Evolutionary conservation across 768 basidiomycete genomes (phyloP).

Genomic region (Cystofilobasidium bisporidii): DNA sequence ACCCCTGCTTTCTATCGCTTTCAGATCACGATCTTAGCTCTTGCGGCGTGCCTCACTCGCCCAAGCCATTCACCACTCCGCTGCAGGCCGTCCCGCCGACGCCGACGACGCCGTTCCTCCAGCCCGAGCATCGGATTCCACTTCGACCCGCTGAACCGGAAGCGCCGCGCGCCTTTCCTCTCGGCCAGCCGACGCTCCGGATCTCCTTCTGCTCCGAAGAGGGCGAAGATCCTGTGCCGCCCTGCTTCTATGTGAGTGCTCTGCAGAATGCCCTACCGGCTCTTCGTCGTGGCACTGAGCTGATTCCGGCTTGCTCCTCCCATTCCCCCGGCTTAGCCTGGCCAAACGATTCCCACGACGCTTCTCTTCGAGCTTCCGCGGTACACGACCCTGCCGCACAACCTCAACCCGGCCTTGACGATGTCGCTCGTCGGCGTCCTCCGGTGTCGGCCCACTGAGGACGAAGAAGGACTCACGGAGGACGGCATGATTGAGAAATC

Average conservation of each 20-base stretch:
- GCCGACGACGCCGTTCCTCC: neutral
- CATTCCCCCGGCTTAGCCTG: conserved; percentile 8
- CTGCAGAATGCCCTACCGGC: too few species aligned
- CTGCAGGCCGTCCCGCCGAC: neutral
- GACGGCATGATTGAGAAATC: conserved; percentile 10
- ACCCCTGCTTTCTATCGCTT: neutral
- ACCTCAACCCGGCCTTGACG: conserved; percentile 19
- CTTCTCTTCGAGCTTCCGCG: conserved; percentile 27
- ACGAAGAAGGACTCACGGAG: neutral
- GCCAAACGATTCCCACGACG: conserved; percentile 27
- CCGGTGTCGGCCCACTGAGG: conserved; percentile 4
- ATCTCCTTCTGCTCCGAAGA: conserved; percentile 24
- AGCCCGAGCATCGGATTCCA: neutral
- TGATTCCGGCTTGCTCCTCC: too few species aligned
- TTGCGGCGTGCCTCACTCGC: neutral
- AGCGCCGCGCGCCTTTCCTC: conserved; percentile 13
- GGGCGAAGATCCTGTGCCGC: conserved; percentile 16
- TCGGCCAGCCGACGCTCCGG: conserved; percentile 21
- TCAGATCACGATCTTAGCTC: neutral
- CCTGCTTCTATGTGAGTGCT: conserved; percentile 24
- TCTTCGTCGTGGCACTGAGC: too few species aligned
- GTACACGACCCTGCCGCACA: conserved; percentile 22
- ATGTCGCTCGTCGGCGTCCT: conserved; percentile 26
- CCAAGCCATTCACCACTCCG: neutral
- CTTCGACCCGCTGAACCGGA: neutral